These are phyloP conservation scores for Dalbergia oliveri DNA, from an alignment of 306 rosid genomes.

Conservation along the genomic window DNA sequence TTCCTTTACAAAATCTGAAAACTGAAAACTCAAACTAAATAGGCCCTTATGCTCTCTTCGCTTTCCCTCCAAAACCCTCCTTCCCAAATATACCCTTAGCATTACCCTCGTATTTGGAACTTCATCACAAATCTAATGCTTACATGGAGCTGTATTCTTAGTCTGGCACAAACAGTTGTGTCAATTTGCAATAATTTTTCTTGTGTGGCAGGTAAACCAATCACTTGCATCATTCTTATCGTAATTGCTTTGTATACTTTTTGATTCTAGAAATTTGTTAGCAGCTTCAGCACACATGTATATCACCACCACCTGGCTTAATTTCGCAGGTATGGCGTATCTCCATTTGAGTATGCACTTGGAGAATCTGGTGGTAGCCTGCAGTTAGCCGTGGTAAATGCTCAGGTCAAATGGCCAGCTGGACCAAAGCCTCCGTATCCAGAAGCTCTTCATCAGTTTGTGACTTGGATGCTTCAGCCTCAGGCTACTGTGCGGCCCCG, in stretches of 20 bases:
- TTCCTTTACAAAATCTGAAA: too few relatives aligned
- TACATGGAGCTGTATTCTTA: too few relatives aligned
- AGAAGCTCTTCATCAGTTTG: constrained; percentile 93
- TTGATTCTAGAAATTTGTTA: not conserved
- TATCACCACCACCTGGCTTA: constrained; percentile 36
- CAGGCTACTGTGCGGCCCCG: constrained; percentile 86
- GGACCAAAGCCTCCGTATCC: constrained; percentile 90
- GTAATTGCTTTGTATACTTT: too few relatives aligned
- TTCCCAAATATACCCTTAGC: too few relatives aligned
- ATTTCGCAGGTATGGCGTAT: constrained; percentile 81
- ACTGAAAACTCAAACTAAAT: too few relatives aligned
- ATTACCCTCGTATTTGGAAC: too few relatives aligned
- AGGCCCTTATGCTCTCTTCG: too few relatives aligned
- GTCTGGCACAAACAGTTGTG: not conserved
- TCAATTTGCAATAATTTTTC: not conserved
- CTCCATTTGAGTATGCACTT: constrained; percentile 98
- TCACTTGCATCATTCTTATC: not conserved
- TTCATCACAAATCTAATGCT: too few relatives aligned
- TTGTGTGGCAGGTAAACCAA: not conserved
- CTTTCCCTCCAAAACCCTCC: too few relatives aligned
- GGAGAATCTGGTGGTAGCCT: constrained; percentile 99
- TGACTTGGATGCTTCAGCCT: constrained; percentile 99
- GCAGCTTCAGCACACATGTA: constrained; percentile 21
- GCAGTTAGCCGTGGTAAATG: constrained; percentile 90
- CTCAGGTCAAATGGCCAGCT: constrained; percentile 91